phyloP scores from a whole-genome alignment of 352 stramenopile species.

The Plasmopara muralis region DNA sequence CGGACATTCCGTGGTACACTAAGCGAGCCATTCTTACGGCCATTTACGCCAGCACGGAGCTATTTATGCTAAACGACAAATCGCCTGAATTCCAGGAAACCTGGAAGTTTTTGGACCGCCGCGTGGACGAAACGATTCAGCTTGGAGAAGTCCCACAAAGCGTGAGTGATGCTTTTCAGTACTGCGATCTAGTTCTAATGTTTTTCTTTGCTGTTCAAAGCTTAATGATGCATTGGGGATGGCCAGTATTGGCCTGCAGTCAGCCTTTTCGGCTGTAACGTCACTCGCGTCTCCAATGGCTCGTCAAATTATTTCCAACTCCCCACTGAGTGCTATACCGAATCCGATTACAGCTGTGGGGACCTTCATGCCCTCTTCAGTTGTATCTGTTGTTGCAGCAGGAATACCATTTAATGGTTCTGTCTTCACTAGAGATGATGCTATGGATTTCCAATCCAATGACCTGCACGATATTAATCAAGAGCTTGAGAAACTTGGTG shows the following conservation, averaged over 20 bases:
- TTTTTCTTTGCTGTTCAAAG: conserved; percentile 21
- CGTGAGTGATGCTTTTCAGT: conserved; percentile 30
- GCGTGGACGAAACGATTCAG: conserved; percentile 74
- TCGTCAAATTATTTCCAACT: conserved; percentile 59
- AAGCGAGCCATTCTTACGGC: conserved; percentile 74
- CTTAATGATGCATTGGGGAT: conserved; percentile 68
- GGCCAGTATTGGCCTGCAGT: conserved; percentile 73
- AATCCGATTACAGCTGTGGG: conserved; percentile 59
- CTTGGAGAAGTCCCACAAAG: conserved; percentile 76
- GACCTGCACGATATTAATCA: no score
- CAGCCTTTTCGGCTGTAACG: conserved; percentile 62
- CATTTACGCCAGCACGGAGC: conserved; percentile 76
- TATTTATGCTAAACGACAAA: conserved; percentile 81
- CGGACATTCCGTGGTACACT: conserved; percentile 78
- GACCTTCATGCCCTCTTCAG: no score
- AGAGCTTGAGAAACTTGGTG: no score
- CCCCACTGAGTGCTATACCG: conserved; percentile 54
- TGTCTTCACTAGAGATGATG: no score
- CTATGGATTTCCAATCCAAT: no score
- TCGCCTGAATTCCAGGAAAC: conserved; percentile 70
- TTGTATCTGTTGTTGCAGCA: no score
- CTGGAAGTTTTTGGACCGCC: conserved; percentile 77
- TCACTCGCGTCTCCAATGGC: conserved; percentile 36
- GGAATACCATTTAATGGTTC: no score
- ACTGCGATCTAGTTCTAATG: background rate